Percentiles rank a stretch among this genome's conserved stretches.
phyloP scores from a whole-genome alignment of 176 grass and related monocot genomes.

The Cenchrus fungigraminus region DNA sequence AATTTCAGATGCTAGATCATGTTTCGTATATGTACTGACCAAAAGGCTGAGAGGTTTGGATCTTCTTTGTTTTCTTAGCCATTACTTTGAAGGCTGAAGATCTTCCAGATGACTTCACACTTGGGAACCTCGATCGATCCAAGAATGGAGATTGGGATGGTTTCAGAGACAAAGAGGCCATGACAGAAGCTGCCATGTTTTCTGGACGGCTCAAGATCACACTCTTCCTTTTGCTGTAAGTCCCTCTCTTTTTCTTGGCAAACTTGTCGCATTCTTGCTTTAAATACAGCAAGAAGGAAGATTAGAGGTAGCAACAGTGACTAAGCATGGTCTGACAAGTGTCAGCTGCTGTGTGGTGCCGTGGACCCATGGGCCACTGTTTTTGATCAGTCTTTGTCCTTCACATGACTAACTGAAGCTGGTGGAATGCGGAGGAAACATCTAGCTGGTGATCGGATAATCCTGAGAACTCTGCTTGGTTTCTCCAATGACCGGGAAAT shows the following conservation, averaged over 20 bases:
- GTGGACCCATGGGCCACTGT: not conserved
- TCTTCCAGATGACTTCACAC: conserved; percentile 20
- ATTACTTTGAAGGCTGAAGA: conserved; percentile 40
- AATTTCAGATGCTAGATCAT: not conserved
- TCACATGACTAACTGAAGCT: conserved; percentile 24
- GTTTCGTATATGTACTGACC: conserved; percentile 44
- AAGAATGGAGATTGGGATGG: conserved; percentile 36
- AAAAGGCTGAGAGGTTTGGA: conserved; percentile 58
- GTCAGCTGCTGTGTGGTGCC: conserved; percentile 36
- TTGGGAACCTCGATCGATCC: not conserved
- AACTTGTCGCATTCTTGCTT: not conserved
- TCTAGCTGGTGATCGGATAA: conserved; percentile 47
- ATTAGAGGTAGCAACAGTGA: conserved; percentile 30
- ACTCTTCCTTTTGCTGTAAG: conserved; percentile 14
- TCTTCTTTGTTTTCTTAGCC: conserved; percentile 64
- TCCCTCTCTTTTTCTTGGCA: conserved; percentile 4
- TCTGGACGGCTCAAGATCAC: not conserved
- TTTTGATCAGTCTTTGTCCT: too few species aligned
- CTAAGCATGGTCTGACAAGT: conserved; percentile 36
- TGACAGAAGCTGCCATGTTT: conserved; percentile 13
- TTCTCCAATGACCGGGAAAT: conserved; percentile 10
- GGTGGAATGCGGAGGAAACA: conserved; percentile 45
- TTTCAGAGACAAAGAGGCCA: conserved; percentile 44
- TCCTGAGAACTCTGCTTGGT: not conserved
- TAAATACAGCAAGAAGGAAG: conserved; percentile 39